Conservation (phyloP, 176 grass and related monocot genomes). For the Microstegium vimineum region DNA sequence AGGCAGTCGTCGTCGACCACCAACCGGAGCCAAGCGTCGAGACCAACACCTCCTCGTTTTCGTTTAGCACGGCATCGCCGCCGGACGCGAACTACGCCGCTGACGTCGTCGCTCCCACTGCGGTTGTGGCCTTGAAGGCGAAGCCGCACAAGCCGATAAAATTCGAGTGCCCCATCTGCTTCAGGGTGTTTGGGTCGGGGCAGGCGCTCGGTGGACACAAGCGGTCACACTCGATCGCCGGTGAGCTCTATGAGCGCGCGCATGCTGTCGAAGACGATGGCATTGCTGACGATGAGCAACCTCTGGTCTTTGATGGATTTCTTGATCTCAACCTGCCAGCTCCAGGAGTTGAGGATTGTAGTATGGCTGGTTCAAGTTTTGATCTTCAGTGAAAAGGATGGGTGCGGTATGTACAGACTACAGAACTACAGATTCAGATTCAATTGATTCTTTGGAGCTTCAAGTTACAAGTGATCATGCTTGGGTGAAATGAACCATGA, state of each 20-base stretch:
- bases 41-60: slow-evolving; percentile 26
- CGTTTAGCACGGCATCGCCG: background rate
- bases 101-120: background rate
- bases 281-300: background rate
- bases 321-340: slow-evolving; percentile 72
- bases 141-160: background rate
- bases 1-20: background rate
- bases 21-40: slow-evolving; percentile 22
- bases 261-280: background rate
- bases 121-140: background rate
- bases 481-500: background rate
- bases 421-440: slow-evolving; percentile 18
- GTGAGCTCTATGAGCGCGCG: background rate
- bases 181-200: slow-evolving; percentile 48
- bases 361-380: background rate
- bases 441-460: slow-evolving; percentile 28
- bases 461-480: slow-evolving; percentile 11
- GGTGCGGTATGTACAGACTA: slow-evolving; percentile 8
- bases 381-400: background rate
- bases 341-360: slow-evolving; percentile 42
- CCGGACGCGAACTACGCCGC: background rate
- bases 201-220: slow-evolving; percentile 60
- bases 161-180: slow-evolving; percentile 56
- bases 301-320: background rate
- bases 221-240: slow-evolving; percentile 52